Conservation (phyloP, 768 basidiomycete genomes). For the Lactarius sp. region DNA sequence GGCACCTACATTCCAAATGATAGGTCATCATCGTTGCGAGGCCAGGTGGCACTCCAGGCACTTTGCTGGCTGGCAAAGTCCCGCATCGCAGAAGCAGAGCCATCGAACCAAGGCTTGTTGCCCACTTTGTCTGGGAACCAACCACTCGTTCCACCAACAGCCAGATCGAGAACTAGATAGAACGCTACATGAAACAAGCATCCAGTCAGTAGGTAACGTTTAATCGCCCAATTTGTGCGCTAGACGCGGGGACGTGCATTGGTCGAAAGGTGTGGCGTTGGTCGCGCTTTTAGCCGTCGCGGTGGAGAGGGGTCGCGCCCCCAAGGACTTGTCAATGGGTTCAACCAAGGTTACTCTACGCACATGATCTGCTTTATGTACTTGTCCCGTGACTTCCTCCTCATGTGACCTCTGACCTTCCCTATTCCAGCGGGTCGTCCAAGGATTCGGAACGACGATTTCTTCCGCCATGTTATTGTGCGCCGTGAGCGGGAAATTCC, state of each 20-base stretch:
- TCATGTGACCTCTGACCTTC: no score
- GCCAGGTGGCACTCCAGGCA: slow-evolving; percentile 76
- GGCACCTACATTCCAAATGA: slow-evolving; percentile 60
- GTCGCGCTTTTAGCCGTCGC: slow-evolving; percentile 33
- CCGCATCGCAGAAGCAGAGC: slow-evolving; percentile 56
- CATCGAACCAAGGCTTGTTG: slow-evolving; percentile 61
- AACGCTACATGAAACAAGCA: slow-evolving; percentile 45
- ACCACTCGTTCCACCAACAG: slow-evolving; percentile 75
- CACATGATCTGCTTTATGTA: no score
- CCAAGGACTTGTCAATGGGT: no score
- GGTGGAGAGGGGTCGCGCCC: no score
- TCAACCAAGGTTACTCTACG: no score
- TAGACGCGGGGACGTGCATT: slow-evolving; percentile 33
- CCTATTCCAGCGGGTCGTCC: no score
- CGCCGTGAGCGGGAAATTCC: slow-evolving; percentile 47
- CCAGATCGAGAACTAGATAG: slow-evolving; percentile 77
- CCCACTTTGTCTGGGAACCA: slow-evolving; percentile 62
- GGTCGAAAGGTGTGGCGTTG: slow-evolving; percentile 54
- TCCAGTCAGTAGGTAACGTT: not conserved
- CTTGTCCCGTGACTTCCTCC: no score
- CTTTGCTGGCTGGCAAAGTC: slow-evolving; percentile 59
- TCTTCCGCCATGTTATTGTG: slow-evolving; percentile 39
- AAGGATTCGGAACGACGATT: slow-evolving; percentile 44
- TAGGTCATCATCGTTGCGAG: slow-evolving; percentile 50
- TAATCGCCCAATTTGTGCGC: slow-evolving; percentile 1